These are phyloP conservation scores for Lentinula detonsa DNA, from an alignment of 768 basidiomycete species.

Conservation along the genomic window DNA sequence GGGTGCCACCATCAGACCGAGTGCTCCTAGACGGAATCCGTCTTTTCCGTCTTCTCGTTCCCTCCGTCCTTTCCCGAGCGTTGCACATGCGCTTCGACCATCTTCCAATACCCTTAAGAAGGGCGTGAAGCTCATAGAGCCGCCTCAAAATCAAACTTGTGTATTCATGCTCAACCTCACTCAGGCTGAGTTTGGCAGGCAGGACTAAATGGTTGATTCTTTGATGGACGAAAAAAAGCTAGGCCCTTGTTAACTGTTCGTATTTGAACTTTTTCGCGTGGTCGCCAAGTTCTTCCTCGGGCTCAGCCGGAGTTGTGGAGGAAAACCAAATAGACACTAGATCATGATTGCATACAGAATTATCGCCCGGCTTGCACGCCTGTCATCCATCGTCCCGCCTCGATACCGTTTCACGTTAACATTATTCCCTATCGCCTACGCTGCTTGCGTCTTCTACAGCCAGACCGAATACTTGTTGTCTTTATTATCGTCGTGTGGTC, in stretches of 20 bases:
- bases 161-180: conserved; percentile 77
- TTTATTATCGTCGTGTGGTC: not conserved
- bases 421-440: not conserved
- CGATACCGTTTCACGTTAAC: not conserved
- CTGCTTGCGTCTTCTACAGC: not conserved
- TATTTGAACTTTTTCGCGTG: too few species aligned
- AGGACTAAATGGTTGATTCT: conserved; percentile 30
- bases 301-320: not conserved
- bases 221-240: not conserved
- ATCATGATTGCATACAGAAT: not conserved
- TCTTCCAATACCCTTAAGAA: conserved; percentile 26
- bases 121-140: conserved; percentile 72
- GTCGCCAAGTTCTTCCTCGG: too few species aligned
- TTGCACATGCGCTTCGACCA: conserved; percentile 38
- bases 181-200: conserved; percentile 76
- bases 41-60: conserved; percentile 70
- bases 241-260: not conserved
- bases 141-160: conserved; percentile 63
- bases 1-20: conserved; percentile 23
- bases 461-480: not conserved
- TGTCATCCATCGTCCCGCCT: not conserved
- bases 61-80: conserved; percentile 70
- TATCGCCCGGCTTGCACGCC: not conserved
- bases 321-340: not conserved
- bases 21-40: conserved; percentile 35